Base-by-base conservation (phyloP, 768 basidiomycete species). In the Russula vinacea region DNA sequence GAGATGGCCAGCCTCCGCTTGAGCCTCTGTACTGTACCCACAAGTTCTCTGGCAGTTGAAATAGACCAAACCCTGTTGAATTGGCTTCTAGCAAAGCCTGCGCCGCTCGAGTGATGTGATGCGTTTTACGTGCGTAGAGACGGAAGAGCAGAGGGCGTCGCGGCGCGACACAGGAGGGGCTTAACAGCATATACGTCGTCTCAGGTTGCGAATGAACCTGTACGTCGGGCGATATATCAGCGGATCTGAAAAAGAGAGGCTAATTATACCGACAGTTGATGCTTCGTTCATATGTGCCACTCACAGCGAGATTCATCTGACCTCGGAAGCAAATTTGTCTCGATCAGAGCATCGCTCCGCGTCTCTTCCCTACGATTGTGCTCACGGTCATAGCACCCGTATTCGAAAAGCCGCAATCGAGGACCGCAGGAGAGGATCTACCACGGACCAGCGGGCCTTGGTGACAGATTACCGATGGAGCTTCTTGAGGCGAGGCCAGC, bases 251-350 rank as follows among this genome's bases (percentile, higher is more conserved):
- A 32, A n/a, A 16, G 17, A 19, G 40, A 29, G 33, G 35, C 5
- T 39, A 29, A 29, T 29, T 5, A n/a, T n/a, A 22, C 32, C 22
- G 17, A 45, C 11, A 17, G 17, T 42, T n/a, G 24, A 24, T 22
- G 32, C 24, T 5, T 44, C 32, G 32, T 29, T 29, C 29, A 29
- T 53, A 7, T 24, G 6, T 61, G 39, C 8, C 39, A 60, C 57
- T 58, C n/a, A 51, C 19, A 7, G 26, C 33, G 7, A 37, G 44
- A 57, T 50, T n/a, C 35, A 39, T 59, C 33, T 62, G 17, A 45
- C 45, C 45, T 26, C 60, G 54, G 60, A 62, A 55, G 60, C 54
- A 56, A 56, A 55, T 62, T 52, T 37, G 7, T n/a, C 44, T 37
- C 44, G 22, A 45, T 22, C 40, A 29, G 49, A 10, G 26, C 17